Evolutionary conservation across 306 rosid genomes (phyloP).

Genomic region (Crotalaria pallida): DNA sequence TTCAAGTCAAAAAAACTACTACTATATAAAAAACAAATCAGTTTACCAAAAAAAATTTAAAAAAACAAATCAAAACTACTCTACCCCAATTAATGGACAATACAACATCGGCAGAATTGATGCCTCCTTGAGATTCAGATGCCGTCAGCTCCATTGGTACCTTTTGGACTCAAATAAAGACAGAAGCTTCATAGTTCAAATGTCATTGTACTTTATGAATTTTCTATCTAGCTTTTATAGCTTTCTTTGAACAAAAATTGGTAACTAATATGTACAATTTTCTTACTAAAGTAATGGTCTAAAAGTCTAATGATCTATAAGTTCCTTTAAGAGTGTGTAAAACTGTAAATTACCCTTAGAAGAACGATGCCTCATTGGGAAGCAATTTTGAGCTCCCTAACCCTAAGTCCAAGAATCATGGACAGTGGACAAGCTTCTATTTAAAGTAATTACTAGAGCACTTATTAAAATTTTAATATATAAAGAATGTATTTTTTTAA

Average conservation of each 20-base stretch:
- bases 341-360: constrained; percentile 9
- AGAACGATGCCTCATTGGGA: background rate
- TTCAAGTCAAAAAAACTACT: too few relatives aligned
- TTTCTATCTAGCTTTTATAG: too few relatives aligned
- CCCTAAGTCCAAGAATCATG: constrained; percentile 22
- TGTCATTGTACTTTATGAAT: background rate
- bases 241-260: background rate
- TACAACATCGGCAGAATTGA: constrained; percentile 13
- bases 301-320: background rate
- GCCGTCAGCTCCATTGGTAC: constrained; percentile 10
- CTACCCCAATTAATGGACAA: constrained; percentile 1
- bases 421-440: background rate
- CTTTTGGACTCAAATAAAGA: constrained; percentile 13
- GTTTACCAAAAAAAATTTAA: too few relatives aligned
- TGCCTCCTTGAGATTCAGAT: constrained; percentile 24
- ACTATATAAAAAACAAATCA: too few relatives aligned
- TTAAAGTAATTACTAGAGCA: too few relatives aligned
- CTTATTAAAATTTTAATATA: too few relatives aligned
- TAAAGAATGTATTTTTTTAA: too few relatives aligned
- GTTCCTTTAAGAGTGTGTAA: background rate
- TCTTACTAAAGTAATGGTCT: constrained; percentile 2
- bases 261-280: background rate
- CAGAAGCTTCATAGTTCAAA: constrained; percentile 15
- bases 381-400: background rate
- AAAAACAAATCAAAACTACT: background rate